Base-by-base conservation (phyloP, 441 rosid genomes). In the Erodium chrysanthum region DNA sequence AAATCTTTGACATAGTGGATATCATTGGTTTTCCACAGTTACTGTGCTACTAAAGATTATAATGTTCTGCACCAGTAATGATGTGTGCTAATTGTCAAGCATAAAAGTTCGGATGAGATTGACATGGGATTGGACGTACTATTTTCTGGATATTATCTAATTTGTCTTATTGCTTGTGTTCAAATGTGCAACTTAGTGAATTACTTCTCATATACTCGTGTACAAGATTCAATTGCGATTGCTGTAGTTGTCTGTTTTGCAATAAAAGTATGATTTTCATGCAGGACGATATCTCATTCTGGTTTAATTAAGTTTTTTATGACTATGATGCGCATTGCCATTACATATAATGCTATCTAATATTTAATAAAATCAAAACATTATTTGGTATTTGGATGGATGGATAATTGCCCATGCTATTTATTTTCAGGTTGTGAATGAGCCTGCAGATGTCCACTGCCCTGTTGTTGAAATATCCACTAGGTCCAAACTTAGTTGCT, bases 401-500 rank as follows among this genome's bases (percentile, higher is more conserved):
- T 70, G 62, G 46, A 60, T 64, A 59, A 52, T 70, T 75, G 58
- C 37, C 65, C 15, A 1, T 73, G 20, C 70, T 37, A 4, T 74
- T 80, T 64, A 52, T 75, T 74, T 80, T 65, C 81, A 91, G 97
- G 98, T 92, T 78, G 92, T 87, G 56, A 92, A 90, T 75, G 88
- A 86, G 77, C 86, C 83, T 58, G 82, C 81, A 56, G 97, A 90
- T 62, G 84, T 83, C 65, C 96, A 90, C 66, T 88, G 90, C 78
- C 97, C 98, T 56, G 87, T 92, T 74, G 96, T 86, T 78, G 98
- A 92, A 84, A 95, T 95, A 95, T 68, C 97, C 74, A 92, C 99
- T 2, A 91, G 94, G 70, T 95, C 99, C 69, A 95, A 95, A 77
- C 92, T 95, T 78, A 91, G 99, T 73, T 95, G 99, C 83, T 77